Conservation (phyloP, 2,329 filamentous ascomycete genomes). For the Tolypocladium ophioglossoides region DNA sequence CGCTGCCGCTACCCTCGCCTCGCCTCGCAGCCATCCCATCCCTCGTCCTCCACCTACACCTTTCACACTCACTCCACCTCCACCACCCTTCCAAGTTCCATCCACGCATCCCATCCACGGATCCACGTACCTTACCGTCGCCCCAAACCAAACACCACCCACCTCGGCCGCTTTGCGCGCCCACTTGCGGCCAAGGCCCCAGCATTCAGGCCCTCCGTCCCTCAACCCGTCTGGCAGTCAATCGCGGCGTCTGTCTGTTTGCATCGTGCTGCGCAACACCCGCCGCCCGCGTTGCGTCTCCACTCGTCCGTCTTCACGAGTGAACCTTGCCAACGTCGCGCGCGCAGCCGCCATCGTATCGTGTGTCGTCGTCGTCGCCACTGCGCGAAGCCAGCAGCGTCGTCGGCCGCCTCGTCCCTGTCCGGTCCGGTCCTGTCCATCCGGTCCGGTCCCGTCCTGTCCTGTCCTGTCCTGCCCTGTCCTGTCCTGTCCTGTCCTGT, state of each 20-base stretch:
- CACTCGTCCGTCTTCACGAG: neutral
- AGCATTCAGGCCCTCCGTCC: slow-evolving; percentile 1
- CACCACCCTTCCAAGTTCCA: slow-evolving; percentile 5
- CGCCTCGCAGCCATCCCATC: slow-evolving; percentile 2
- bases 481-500: no score
- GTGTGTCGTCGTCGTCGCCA: neutral
- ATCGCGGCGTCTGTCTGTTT: neutral
- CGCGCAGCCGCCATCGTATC: neutral
- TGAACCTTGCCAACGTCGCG: neutral
- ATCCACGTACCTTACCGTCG: slow-evolving; percentile 3
- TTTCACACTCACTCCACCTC: slow-evolving; percentile 1
- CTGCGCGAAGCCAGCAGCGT: neutral
- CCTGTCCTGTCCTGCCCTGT: neutral
- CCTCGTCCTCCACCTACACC: slow-evolving; percentile 3
- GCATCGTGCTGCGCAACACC: slow-evolving; percentile 1
- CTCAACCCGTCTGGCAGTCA: neutral
- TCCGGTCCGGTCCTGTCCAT: no score
- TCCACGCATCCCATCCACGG: neutral
- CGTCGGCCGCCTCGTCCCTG: neutral
- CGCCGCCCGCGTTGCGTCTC: neutral
- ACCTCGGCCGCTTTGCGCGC: slow-evolving; percentile 2
- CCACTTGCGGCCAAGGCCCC: slow-evolving; percentile 10
- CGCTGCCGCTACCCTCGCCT: slow-evolving; percentile 1
- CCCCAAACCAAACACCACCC: slow-evolving; percentile 1
- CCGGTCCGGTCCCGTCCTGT: no score